Conservation (phyloP, 371 early-diverging fungal species). For the Haplosporangium sp. region DNA sequence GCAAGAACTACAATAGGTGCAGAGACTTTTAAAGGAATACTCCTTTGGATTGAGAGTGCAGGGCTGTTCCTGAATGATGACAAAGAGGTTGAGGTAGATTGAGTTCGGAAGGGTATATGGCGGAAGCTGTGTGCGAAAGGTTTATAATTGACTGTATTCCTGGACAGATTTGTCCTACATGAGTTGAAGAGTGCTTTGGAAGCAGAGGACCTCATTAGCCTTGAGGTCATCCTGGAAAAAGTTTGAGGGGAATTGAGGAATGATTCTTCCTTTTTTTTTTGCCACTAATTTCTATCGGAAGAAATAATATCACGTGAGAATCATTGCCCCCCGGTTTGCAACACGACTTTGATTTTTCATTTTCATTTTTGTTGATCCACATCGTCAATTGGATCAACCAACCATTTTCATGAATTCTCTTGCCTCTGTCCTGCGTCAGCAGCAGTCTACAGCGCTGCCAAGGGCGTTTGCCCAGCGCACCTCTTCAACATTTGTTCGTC, state of each 20-base stretch:
- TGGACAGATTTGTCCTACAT: constrained; percentile 11
- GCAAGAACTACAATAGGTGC: constrained; percentile 25
- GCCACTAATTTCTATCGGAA: background rate
- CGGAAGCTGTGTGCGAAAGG: background rate
- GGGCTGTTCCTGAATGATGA: background rate
- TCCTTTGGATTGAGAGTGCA: constrained; percentile 12
- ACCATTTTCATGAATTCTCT: constrained; percentile 27
- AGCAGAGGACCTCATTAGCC: constrained; percentile 25
- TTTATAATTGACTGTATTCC: background rate
- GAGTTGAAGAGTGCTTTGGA: constrained; percentile 16
- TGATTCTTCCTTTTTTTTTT: background rate
- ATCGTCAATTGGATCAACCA: background rate
- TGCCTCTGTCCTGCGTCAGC: constrained; percentile 30
- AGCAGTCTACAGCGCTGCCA: constrained; percentile 11
- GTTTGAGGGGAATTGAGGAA: too few species aligned
- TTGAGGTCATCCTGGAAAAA: background rate
- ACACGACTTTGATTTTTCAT: background rate
- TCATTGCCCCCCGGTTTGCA: background rate
- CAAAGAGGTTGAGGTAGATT: constrained; percentile 3
- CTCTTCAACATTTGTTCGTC: constrained; percentile 16
- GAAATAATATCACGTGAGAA: constrained; percentile 1
- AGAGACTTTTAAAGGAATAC: constrained; percentile 26
- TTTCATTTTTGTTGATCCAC: constrained; percentile 9
- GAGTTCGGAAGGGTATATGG: constrained; percentile 2
- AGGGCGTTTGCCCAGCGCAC: constrained; percentile 12